phyloP scores from a whole-genome alignment of 306 rosid genomes.

The cucumber (Cucumis sativus) region DNA sequence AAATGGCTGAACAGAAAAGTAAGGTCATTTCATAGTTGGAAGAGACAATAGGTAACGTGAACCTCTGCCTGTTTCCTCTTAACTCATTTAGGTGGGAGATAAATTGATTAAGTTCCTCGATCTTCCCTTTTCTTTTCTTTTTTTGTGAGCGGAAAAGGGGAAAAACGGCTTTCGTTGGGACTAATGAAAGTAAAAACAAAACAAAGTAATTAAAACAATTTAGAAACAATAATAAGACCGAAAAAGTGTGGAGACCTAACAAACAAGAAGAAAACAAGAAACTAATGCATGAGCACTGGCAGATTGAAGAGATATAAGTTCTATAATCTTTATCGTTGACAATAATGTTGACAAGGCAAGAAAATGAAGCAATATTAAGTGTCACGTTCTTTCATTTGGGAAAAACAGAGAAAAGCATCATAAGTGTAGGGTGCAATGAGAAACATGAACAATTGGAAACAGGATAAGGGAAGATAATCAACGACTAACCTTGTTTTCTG shows the following conservation, averaged over 20 bases:
- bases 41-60: neutral
- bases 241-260: neutral
- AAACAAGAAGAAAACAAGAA: neutral
- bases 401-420: neutral
- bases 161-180: neutral
- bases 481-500: constrained; percentile 53
- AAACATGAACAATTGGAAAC: neutral
- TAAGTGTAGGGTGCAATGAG: neutral
- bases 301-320: neutral
- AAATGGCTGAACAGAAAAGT: neutral
- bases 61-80: neutral
- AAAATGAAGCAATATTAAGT: neutral
- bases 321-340: neutral
- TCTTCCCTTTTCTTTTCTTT: neutral
- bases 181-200: neutral
- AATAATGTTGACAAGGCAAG: neutral
- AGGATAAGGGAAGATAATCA: neutral
- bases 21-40: neutral
- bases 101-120: neutral
- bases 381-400: neutral
- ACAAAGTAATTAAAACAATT: neutral
- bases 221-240: neutral
- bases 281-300: neutral
- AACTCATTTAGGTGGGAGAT: neutral
- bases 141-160: neutral